phyloP scores from a whole-genome alignment of 2,329 filamentous ascomycete species.

The Aspergillus oerlinghausenensis region DNA sequence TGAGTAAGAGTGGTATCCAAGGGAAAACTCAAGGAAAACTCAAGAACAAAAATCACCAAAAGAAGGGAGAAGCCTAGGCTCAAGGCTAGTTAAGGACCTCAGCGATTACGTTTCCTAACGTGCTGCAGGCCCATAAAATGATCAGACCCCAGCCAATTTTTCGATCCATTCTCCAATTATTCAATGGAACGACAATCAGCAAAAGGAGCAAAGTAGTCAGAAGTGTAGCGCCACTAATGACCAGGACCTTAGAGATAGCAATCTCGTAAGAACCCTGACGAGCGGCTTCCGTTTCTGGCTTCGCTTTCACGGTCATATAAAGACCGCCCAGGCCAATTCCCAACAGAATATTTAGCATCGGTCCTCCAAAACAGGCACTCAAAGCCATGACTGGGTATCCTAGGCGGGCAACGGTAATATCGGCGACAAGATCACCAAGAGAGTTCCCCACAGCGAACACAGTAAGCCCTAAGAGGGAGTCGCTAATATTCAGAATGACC shows the following conservation, averaged over 20 bases:
- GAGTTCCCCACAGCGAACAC: slow-evolving; percentile 97
- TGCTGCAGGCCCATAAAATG: slow-evolving; percentile 74
- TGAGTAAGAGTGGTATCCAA: background rate
- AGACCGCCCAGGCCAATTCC: slow-evolving; percentile 89
- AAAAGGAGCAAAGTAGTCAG: slow-evolving; percentile 74
- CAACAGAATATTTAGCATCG: slow-evolving; percentile 94
- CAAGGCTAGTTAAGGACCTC: slow-evolving; percentile 52
- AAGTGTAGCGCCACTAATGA: slow-evolving; percentile 80
- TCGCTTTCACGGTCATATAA: slow-evolving; percentile 70
- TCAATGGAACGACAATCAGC: slow-evolving; percentile 75
- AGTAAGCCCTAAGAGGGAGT: slow-evolving; percentile 89
- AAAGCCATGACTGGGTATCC: slow-evolving; percentile 96
- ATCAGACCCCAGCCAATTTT: slow-evolving; percentile 79
- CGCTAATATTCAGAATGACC: slow-evolving; percentile 85
- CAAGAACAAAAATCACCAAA: background rate
- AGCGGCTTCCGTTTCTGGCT: slow-evolving; percentile 10
- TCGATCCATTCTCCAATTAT: slow-evolving; percentile 78
- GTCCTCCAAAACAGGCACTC: slow-evolving; percentile 94
- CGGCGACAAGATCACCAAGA: slow-evolving; percentile 86
- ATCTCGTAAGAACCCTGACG: slow-evolving; percentile 65
- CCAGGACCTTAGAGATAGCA: slow-evolving; percentile 74
- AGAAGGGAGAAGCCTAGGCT: background rate
- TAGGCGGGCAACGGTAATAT: slow-evolving; percentile 87
- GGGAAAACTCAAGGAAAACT: background rate
- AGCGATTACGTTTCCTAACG: slow-evolving; percentile 72